phyloP scores from a whole-genome alignment of 129 eudicot species.

The Oenanthe sinensis region DNA sequence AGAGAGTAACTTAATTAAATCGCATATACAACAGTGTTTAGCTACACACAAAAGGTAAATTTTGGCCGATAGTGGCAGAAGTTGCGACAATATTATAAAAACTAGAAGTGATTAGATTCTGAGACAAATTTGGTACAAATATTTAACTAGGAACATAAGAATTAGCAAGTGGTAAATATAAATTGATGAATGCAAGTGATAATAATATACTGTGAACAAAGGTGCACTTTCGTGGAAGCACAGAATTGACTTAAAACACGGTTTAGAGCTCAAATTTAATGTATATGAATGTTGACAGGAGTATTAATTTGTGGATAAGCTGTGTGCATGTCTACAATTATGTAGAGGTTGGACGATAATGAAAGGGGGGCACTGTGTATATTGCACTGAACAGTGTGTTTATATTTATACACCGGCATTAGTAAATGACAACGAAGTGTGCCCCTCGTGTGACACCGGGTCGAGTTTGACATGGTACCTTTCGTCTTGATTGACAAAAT shows the following conservation, averaged over 20 bases:
- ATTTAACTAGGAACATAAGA: not conserved
- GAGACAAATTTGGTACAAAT: not conserved
- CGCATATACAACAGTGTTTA: no score
- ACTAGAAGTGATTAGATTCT: not conserved
- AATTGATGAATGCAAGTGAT: not conserved
- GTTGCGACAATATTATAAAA: not conserved
- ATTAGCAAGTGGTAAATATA: not conserved
- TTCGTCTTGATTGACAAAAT: not conserved
- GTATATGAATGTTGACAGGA: not conserved
- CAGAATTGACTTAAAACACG: not conserved
- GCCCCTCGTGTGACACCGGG: not conserved
- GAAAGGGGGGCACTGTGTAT: not conserved
- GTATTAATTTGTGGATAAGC: slow-evolving; percentile 1
- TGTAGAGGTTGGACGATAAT: not conserved
- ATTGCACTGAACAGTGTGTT: not conserved
- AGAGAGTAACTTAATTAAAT: not conserved
- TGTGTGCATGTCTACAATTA: not conserved
- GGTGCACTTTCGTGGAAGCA: not conserved
- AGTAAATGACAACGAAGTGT: not conserved
- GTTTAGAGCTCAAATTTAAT: not conserved
- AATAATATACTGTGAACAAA: not conserved
- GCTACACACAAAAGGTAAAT: slow-evolving; percentile 1
- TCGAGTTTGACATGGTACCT: not conserved
- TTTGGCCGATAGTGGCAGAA: not conserved
- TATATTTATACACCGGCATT: not conserved